These are phyloP conservation scores for Gossypium stocksii DNA, from an alignment of 345 rosid genomes.

Conservation along the genomic window DNA sequence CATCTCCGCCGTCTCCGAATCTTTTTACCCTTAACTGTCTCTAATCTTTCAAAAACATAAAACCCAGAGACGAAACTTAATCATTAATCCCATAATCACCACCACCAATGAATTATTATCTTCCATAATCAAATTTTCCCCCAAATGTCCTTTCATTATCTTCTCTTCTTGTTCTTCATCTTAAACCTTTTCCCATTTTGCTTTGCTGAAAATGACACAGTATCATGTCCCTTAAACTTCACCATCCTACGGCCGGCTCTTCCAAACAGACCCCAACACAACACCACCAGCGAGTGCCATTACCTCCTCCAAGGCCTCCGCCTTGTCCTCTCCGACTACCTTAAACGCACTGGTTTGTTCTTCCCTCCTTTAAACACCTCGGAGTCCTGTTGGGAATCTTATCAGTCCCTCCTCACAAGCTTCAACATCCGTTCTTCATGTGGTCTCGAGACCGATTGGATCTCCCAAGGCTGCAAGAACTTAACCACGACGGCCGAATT, in stretches of 20 bases:
- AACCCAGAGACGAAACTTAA: not conserved
- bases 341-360: not conserved
- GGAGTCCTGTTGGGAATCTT: not conserved
- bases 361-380: not conserved
- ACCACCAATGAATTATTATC: not conserved
- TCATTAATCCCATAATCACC: not conserved
- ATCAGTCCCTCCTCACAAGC: not conserved
- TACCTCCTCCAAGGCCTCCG: not conserved
- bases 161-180: conserved; percentile 14
- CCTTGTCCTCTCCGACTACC: conserved; percentile 2
- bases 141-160: not conserved
- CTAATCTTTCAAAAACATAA: not conserved
- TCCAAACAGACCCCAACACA: not conserved
- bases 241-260: conserved; percentile 31
- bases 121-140: not conserved
- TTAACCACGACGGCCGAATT: not conserved
- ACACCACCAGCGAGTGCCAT: not conserved
- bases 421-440: not conserved
- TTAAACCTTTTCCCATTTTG: conserved; percentile 7
- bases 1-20: not conserved
- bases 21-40: not conserved
- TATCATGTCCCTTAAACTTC: conserved; percentile 68
- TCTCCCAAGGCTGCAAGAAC: conserved; percentile 1
- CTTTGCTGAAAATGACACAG: conserved; percentile 28
- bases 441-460: not conserved